A percentile compares a stretch with the other conserved stretches of the same genome.
These are phyloP conservation scores for Aureobasidium sp. DNA, from an alignment of 2,329 filamentous ascomycete genomes.

Conservation along the genomic window DNA sequence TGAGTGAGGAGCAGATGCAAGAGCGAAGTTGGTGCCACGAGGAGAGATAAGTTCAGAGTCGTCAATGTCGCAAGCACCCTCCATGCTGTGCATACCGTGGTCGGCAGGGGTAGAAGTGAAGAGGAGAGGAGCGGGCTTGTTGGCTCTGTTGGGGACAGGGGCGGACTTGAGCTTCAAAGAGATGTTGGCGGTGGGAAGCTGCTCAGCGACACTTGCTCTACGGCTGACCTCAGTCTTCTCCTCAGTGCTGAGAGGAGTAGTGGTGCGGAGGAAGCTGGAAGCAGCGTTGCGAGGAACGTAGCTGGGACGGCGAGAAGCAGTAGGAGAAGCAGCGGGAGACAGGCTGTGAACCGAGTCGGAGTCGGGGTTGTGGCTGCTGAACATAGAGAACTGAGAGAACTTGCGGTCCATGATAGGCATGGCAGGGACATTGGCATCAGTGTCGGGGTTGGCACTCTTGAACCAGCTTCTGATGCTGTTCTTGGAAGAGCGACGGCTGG, in stretches of 20 bases:
- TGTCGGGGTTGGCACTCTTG: slow-evolving; percentile 20
- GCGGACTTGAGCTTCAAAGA: neutral
- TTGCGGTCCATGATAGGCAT: slow-evolving; percentile 20
- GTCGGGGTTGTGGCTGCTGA: slow-evolving; percentile 20
- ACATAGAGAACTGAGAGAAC: slow-evolving; percentile 17
- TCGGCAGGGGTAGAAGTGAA: neutral
- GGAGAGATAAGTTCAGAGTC: slow-evolving; percentile 13
- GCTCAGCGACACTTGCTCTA: slow-evolving; percentile 2
- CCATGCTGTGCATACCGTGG: slow-evolving; percentile 16
- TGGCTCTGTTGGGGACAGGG: neutral
- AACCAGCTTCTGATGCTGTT: slow-evolving; percentile 19
- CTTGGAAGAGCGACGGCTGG: slow-evolving; percentile 19
- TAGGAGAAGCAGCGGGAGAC: slow-evolving; percentile 16
- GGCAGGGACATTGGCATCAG: slow-evolving; percentile 13
- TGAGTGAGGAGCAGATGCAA: slow-evolving; percentile 12
- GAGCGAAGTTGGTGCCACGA: slow-evolving; percentile 2
- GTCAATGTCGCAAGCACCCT: slow-evolving; percentile 17
- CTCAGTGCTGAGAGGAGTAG: slow-evolving; percentile 18
- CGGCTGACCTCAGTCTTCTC: slow-evolving; percentile 19
- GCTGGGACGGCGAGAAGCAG: slow-evolving; percentile 19
- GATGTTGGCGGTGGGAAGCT: neutral
- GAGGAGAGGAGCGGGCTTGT: slow-evolving; percentile 19
- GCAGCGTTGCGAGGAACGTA: slow-evolving; percentile 22
- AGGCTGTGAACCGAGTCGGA: neutral
- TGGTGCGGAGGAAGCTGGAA: slow-evolving; percentile 19